These are phyloP conservation scores for Eragrostis curvula DNA, from an alignment of 176 grass and related monocot species.

Conservation along the genomic window DNA sequence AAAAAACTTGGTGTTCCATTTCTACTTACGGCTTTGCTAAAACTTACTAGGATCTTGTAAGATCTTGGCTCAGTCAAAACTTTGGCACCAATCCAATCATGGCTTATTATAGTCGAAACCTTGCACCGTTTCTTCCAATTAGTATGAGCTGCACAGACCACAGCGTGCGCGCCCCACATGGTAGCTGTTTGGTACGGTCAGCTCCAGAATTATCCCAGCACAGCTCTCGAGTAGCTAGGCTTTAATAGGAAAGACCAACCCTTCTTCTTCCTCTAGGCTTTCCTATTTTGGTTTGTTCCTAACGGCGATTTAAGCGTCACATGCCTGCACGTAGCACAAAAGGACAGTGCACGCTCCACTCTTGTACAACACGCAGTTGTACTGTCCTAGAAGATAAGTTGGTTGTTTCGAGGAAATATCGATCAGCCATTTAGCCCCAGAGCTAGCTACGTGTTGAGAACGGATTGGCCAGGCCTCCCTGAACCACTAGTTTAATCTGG, in stretches of 20 bases:
- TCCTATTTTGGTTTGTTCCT: conserved; percentile 46
- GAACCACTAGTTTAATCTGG: conserved; percentile 40
- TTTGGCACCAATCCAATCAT: no score
- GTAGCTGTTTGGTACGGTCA: neutral
- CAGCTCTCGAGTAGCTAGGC: neutral
- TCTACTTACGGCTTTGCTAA: no score
- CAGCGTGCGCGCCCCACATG: neutral
- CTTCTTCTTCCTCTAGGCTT: conserved; percentile 30
- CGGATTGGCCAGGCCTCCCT: neutral
- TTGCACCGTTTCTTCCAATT: neutral
- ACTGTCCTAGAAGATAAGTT: conserved; percentile 25
- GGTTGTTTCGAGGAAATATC: conserved; percentile 36
- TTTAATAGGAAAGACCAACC: conserved; percentile 18
- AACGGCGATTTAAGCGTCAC: conserved; percentile 17
- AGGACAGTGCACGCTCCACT: neutral
- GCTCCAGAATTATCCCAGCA: neutral
- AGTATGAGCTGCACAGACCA: neutral
- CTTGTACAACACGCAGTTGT: conserved; percentile 1
- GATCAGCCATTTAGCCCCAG: neutral
- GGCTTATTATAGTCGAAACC: no score
- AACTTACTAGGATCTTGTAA: no score
- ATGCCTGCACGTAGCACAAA: conserved; percentile 19
- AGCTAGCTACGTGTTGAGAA: conserved; percentile 15
- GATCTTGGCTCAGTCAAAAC: no score
- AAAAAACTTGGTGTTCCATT: no score